Base-by-base conservation (phyloP, 345 rosid species). In the Microcos paniculata region DNA sequence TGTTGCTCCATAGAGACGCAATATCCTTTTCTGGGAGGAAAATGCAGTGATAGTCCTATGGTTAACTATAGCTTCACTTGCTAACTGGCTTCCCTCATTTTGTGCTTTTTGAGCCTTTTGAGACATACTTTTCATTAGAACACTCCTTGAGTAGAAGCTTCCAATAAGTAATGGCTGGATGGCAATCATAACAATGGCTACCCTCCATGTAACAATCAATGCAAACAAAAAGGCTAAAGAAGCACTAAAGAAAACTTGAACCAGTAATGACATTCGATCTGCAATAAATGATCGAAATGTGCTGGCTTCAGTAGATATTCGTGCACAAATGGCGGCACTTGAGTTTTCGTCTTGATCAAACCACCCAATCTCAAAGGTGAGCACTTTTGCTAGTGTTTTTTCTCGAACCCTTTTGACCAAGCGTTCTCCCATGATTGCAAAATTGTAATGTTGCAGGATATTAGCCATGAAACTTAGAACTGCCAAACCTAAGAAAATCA, bases 61-160 rank as follows among this genome's bases (percentile, higher is more conserved):
- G 75, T 88, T 86, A 42, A 58, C 57, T 56, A 80, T 80, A 40
- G 88, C 88, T 79, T 86, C 87, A 31, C 87, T 85, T 61, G 92
- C 90, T 6, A 85, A 74, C 42, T 86, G 84, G 76, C 87, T 81
- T 55, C 86, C 87, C 68, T 79, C 80, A 21, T 53, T 72, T 55
- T 83, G 88, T 11, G 84, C 83, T 24, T 82, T 80, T 26, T 28
- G 76, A n/a, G 88, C 87, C 53, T 84, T 81, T 55, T 64, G 64
- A 2, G 90, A 85, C 88, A 82, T 76, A n/a, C 78, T 85, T 83
- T 81, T 85, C 88, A 88, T 83, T 64, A 88, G 75, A 53, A 85
- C 85, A 68, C 74, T 77, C 72, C 79, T 82, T 0, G 76, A 83
- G 30, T 83, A 88, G 40, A 85, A 83, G 78, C 86, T 59, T 4